Evolutionary conservation across 306 rosid species (phyloP).

Genomic region (Echinosophora koreensis): DNA sequence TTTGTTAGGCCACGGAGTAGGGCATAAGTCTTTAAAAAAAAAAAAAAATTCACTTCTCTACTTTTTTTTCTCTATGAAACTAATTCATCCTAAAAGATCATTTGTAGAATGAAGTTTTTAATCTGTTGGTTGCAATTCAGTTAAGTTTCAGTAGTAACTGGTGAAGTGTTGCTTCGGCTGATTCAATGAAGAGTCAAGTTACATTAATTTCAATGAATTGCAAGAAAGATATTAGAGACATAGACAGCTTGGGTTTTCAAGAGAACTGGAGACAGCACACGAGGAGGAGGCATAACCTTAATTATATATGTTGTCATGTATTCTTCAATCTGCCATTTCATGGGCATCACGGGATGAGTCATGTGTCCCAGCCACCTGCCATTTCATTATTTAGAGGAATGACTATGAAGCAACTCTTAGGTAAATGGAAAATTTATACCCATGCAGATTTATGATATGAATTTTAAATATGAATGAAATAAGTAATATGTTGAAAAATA

Average conservation of each 20-base stretch:
- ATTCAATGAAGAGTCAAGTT: no score
- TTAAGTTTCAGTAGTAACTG: no score
- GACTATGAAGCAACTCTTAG: background rate
- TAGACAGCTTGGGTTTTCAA: slow-evolving; percentile 34
- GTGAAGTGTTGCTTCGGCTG: no score
- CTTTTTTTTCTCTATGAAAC: background rate
- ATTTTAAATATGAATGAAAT: no score
- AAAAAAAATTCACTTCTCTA: no score
- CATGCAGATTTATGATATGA: background rate
- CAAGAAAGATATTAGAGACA: slow-evolving; percentile 5
- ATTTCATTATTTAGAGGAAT: slow-evolving; percentile 6
- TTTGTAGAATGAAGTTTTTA: background rate
- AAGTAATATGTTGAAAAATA: no score
- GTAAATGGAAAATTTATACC: background rate
- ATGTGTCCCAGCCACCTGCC: slow-evolving; percentile 4
- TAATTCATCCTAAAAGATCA: background rate
- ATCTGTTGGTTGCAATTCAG: no score
- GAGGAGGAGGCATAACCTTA: slow-evolving; percentile 37
- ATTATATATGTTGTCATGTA: slow-evolving; percentile 33
- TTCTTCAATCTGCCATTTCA: background rate
- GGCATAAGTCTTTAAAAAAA: no score
- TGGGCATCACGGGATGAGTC: slow-evolving; percentile 38
- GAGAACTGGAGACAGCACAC: slow-evolving; percentile 48
- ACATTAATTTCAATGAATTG: background rate
- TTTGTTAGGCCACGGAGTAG: no score